Conservation (phyloP, 2,329 filamentous ascomycete species). For the Xylariomycetidae sp. region DNA sequence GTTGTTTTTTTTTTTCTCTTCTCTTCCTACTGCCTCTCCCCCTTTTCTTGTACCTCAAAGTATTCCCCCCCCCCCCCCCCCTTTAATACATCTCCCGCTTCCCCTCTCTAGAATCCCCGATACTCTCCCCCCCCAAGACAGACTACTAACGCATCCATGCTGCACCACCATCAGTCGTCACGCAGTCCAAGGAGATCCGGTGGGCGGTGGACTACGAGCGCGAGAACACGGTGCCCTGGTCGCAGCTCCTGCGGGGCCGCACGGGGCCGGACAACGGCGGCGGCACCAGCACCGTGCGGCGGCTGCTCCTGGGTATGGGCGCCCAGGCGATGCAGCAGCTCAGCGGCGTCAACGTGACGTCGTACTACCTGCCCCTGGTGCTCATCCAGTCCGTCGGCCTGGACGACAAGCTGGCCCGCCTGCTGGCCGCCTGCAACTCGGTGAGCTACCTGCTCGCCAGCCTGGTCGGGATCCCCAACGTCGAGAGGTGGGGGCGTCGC, state of each 20-base stretch:
- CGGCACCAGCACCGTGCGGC: constrained; percentile 19
- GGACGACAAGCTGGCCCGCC: constrained; percentile 40
- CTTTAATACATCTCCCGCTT: no score
- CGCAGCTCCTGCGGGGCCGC: constrained; percentile 42
- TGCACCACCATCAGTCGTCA: no score
- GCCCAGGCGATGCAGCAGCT: constrained; percentile 19
- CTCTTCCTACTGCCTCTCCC: no score
- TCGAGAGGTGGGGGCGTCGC: constrained; percentile 42
- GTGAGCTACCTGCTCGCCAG: constrained; percentile 26
- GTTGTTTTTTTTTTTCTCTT: no score
- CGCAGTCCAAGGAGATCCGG: constrained; percentile 26
- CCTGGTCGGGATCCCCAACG: constrained; percentile 20
- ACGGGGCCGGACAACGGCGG: constrained; percentile 36
- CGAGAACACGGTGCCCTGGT: constrained; percentile 44
- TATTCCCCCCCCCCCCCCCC: no score
- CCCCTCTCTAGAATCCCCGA: no score
- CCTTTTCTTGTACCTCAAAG: no score
- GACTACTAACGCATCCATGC: no score
- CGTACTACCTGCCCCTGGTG: constrained; percentile 41
- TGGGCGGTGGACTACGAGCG: constrained; percentile 26
- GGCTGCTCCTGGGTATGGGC: constrained; percentile 10
- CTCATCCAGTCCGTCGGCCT: constrained; percentile 49
- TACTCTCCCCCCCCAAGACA: no score
- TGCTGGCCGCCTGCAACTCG: constrained; percentile 45
- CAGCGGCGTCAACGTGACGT: constrained; percentile 19